Percentiles rank a stretch among this genome's conserved stretches.
These are phyloP conservation scores for Iberis pinnata DNA, from an alignment of 345 rosid genomes.

Conservation along the genomic window DNA sequence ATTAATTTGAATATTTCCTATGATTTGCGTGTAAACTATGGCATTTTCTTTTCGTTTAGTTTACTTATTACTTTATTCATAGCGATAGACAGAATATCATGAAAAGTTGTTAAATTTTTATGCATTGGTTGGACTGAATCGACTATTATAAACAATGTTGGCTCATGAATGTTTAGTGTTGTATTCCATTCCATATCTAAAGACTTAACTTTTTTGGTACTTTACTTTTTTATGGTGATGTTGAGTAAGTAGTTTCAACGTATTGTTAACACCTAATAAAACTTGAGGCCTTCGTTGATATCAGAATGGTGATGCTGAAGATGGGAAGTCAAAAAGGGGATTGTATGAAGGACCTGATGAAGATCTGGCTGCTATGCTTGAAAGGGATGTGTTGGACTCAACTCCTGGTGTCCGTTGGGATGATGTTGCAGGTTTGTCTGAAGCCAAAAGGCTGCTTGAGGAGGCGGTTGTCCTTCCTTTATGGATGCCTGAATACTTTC, in stretches of 20 bases:
- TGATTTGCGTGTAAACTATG: neutral
- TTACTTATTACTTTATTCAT: neutral
- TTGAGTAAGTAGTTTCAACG: neutral
- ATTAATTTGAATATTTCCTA: neutral
- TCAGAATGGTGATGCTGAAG: constrained; percentile 91
- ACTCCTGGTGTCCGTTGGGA: constrained; percentile 98
- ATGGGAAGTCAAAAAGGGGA: constrained; percentile 72
- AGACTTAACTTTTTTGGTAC: neutral
- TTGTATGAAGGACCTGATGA: constrained; percentile 97
- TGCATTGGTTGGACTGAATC: no score
- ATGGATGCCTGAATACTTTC: constrained; percentile 99
- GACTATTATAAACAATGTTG: no score
- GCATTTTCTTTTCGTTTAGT: neutral
- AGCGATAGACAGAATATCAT: neutral
- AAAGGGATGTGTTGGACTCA: constrained; percentile 97
- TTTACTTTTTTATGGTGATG: neutral
- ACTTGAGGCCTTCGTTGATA: constrained; percentile 19
- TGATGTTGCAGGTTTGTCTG: constrained; percentile 97
- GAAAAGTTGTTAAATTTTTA: neutral
- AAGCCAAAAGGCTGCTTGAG: constrained; percentile 97
- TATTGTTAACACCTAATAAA: neutral
- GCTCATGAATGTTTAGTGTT: no score
- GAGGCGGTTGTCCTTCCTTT: constrained; percentile 99
- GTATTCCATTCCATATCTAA: neutral
- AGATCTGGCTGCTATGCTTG: constrained; percentile 97